Percentiles rank a stretch among this genome's conserved stretches.
phyloP scores from a whole-genome alignment of 306 rosid species.

The Trifolium subterraneum region DNA sequence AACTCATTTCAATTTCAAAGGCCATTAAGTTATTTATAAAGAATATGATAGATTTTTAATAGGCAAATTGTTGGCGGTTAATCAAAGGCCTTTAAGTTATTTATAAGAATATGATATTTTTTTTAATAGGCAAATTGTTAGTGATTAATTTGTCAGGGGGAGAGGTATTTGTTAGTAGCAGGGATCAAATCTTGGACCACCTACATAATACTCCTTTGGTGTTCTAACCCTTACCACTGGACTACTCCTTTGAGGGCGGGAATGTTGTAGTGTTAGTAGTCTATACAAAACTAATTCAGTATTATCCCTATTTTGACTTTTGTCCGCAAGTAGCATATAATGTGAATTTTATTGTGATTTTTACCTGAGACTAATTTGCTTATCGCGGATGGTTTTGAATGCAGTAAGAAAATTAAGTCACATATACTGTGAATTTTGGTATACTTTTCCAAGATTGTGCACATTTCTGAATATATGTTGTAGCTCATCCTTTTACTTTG shows the following conservation, averaged over 20 bases:
- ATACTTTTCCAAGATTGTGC: not conserved
- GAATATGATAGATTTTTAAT: too few species aligned
- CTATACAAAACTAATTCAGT: not conserved
- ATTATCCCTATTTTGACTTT: not conserved
- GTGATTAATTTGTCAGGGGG: not conserved
- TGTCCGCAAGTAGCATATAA: not conserved
- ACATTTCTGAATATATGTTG: constrained; percentile 13
- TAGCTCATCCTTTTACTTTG: not conserved
- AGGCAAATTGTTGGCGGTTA: too few species aligned
- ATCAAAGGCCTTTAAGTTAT: not conserved
- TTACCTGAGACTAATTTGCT: constrained; percentile 21
- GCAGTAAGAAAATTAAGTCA: not conserved
- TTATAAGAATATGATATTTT: not conserved
- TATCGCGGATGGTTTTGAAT: not conserved
- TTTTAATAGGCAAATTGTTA: not conserved
- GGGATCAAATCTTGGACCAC: not conserved
- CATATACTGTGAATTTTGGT: not conserved
- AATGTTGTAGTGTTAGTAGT: not conserved
- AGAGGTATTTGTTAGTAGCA: not conserved
- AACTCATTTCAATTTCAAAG: not conserved
- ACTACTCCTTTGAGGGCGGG: not conserved
- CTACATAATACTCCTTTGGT: not conserved
- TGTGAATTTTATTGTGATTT: not conserved
- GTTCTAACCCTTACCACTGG: not conserved
- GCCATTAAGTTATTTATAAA: not conserved